A percentile compares a stretch with the other conserved stretches of the same genome.
Evolutionary conservation across 2,329 filamentous ascomycete species (phyloP).

Genomic region (Arthrobotrys iridis): DNA sequence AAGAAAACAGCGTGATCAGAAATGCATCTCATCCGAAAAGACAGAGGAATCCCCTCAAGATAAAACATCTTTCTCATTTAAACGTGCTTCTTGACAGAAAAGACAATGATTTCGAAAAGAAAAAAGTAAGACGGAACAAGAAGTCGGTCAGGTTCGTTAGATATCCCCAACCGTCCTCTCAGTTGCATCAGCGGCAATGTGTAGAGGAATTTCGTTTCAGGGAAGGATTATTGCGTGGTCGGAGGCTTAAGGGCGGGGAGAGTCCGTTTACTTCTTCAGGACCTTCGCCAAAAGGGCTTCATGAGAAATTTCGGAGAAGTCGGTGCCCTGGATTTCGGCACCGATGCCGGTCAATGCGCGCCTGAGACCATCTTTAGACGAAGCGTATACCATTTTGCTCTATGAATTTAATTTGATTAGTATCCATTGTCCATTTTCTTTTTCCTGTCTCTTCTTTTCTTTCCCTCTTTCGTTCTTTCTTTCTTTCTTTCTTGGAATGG

Average conservation of each 20-base stretch:
- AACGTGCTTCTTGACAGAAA: slow-evolving; percentile 30
- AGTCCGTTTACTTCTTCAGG: slow-evolving; percentile 53
- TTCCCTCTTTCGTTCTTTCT: too few species aligned
- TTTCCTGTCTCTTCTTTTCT: neutral
- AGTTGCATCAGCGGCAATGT: slow-evolving; percentile 16
- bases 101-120: slow-evolving; percentile 22
- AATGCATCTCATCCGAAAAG: slow-evolving; percentile 41
- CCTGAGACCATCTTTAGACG: slow-evolving; percentile 87
- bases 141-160: slow-evolving; percentile 11
- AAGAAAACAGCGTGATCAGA: slow-evolving; percentile 39
- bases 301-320: slow-evolving; percentile 82
- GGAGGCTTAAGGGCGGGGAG: neutral
- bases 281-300: slow-evolving; percentile 74
- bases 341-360: slow-evolving; percentile 79
- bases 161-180: slow-evolving; percentile 16
- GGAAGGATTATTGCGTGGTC: neutral
- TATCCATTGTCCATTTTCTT: slow-evolving; percentile 12
- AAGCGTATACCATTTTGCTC: slow-evolving; percentile 91
- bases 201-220: neutral
- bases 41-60: slow-evolving; percentile 8
- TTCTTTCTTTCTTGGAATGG: neutral
- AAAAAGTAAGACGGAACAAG: slow-evolving; percentile 9
- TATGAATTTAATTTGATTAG: slow-evolving; percentile 60
- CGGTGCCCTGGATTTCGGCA: slow-evolving; percentile 83
- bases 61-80: slow-evolving; percentile 24